Evolutionary conservation across 805 yeast genomes (phyloP), one percentile per base, ranked within the genome.

Genomic region (Tanozyma kutaoensis): DNA sequence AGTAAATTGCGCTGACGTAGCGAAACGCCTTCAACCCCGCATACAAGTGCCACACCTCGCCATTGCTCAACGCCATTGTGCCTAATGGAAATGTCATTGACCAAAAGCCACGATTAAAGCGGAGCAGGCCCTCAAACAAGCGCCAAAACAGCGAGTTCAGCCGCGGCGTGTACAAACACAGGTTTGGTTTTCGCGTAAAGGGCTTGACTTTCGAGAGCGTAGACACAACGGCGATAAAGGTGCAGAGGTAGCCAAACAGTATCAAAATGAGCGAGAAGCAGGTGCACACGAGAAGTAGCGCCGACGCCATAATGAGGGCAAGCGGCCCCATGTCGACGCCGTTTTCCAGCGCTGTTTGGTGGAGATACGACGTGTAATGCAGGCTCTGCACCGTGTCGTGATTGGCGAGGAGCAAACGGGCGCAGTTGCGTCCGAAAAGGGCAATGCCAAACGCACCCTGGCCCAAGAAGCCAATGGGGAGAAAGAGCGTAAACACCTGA

Each of bases 31-130:
- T 42, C 37, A 77, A 44, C 2, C 65, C 65, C 13, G 40, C 30
- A 25, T 15, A 28, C 7, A 25, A 20, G 4, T 26, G 24, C 35
- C 31, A 74, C 12, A 84, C 43, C 38, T 70, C 66, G 8, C 58
- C 48, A 31, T 70, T 63, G 2, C 82, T 70, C 10, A 77, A 46
- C 1, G 76, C 59, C 76, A 80, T 34, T 6, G 54, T 81, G 2
- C 95, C 95, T 39, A 84, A 42, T 4, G 95, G 95, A 74, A 85
- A 85, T 36, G 95, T 79, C 59, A 79, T 68, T 12, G 85, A 73
- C 95, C 95, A 80, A 71, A 42, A 48, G 2, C 44, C 42, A 11
- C 38, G 35, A 26, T 33, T 39, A 27, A 45, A 47, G 26, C 24
- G 28, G 20, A 47, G 35, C 21, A 40, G 31, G 13, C 46, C 52